phyloP scores from a whole-genome alignment of 805 yeast genomes.

The Teunomyces funiuensis region DNA sequence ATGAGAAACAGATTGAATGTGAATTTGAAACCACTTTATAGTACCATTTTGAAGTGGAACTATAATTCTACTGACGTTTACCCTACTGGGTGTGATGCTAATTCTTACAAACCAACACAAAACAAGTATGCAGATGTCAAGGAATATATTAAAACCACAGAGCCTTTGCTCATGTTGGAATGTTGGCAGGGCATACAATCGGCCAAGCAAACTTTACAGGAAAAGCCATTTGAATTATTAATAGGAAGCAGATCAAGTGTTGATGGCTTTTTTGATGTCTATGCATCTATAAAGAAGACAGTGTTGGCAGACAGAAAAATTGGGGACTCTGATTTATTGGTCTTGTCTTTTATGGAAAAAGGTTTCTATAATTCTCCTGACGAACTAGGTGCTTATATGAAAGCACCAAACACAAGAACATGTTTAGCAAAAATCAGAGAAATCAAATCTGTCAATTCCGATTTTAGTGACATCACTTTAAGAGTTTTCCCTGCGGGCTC shows the following conservation, averaged over 20 bases:
- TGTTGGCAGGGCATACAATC: constrained; percentile 90
- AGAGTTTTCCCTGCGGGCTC: constrained; percentile 59
- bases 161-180: constrained; percentile 81
- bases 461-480: constrained; percentile 71
- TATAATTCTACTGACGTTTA: constrained; percentile 54
- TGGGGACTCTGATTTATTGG: constrained; percentile 75
- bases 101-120: constrained; percentile 47
- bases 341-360: constrained; percentile 43
- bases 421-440: constrained; percentile 83
- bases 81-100: constrained; percentile 51
- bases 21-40: constrained; percentile 73
- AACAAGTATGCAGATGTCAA: constrained; percentile 54
- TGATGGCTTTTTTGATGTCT: constrained; percentile 86
- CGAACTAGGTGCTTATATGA: constrained; percentile 24
- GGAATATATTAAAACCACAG: constrained; percentile 70
- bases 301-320: constrained; percentile 52
- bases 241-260: constrained; percentile 81
- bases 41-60: constrained; percentile 72
- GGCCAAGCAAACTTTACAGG: constrained; percentile 62
- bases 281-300: constrained; percentile 62
- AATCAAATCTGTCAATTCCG: constrained; percentile 62
- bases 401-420: constrained; percentile 37
- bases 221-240: constrained; percentile 60
- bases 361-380: constrained; percentile 16
- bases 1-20: constrained; percentile 81